Conservation (phyloP, 2,329 filamentous ascomycete genomes). For the Exophiala viscosa region DNA sequence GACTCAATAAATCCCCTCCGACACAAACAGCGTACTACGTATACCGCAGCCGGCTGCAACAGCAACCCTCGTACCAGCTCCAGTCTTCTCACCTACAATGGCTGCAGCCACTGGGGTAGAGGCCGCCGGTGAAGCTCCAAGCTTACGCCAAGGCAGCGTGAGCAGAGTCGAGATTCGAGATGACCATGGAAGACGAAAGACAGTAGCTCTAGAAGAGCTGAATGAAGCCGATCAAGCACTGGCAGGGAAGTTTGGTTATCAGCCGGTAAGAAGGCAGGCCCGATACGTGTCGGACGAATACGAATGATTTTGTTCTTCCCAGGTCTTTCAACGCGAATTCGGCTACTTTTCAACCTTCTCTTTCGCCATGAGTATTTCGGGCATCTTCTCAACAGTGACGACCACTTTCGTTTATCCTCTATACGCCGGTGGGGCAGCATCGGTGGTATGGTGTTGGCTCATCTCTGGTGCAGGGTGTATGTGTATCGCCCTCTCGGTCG, state of each 20-base stretch:
- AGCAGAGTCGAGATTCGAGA: conserved; percentile 22
- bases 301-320: neutral
- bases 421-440: conserved; percentile 51
- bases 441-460: conserved; percentile 58
- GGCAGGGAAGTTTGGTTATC: conserved; percentile 34
- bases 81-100: too few relatives aligned
- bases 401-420: conserved; percentile 56
- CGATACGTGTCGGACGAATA: neutral
- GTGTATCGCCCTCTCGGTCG: conserved; percentile 53
- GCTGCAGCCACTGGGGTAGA: too few relatives aligned
- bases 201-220: conserved; percentile 29
- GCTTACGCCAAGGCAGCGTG: conserved; percentile 16
- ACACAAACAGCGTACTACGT: too few relatives aligned
- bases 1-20: too few relatives aligned
- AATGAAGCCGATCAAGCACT: conserved; percentile 30
- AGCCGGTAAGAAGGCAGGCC: conserved; percentile 27
- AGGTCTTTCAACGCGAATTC: conserved; percentile 53
- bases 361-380: conserved; percentile 57
- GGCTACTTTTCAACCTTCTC: conserved; percentile 58
- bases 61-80: too few relatives aligned
- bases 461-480: conserved; percentile 56
- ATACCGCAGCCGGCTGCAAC: too few relatives aligned
- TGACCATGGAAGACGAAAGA: conserved; percentile 20
- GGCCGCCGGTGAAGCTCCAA: too few relatives aligned
- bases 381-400: conserved; percentile 54